These are phyloP conservation scores for Anisodus acutangulus DNA, from an alignment of 257 asterid genomes.

Conservation along the genomic window DNA sequence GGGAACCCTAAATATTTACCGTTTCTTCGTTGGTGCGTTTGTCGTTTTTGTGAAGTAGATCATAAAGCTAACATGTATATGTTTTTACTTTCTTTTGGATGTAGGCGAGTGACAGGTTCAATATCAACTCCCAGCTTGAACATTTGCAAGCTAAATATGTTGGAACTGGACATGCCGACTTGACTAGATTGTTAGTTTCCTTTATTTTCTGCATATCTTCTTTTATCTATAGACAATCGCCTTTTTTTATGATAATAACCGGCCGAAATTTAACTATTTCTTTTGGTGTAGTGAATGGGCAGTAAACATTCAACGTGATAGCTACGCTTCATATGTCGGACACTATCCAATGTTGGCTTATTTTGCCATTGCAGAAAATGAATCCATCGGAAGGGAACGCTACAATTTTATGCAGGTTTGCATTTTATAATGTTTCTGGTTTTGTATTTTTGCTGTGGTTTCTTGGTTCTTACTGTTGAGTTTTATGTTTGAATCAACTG, in stretches of 20 bases:
- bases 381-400: slow-evolving; percentile 97
- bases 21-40: too few relatives aligned
- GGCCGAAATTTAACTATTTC: too few relatives aligned
- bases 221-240: too few relatives aligned
- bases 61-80: too few relatives aligned
- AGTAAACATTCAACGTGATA: slow-evolving; percentile 93
- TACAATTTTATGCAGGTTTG: slow-evolving; percentile 96
- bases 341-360: slow-evolving; percentile 87
- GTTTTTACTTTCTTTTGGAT: too few relatives aligned
- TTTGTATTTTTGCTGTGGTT: background rate
- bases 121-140: slow-evolving; percentile 97
- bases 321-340: slow-evolving; percentile 88
- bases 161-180: slow-evolving; percentile 96
- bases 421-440: background rate
- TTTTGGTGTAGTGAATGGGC: slow-evolving; percentile 86
- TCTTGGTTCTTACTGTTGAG: background rate
- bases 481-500: too few relatives aligned
- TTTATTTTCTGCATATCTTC: too few relatives aligned
- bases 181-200: slow-evolving; percentile 59
- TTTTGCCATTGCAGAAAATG: slow-evolving; percentile 93
- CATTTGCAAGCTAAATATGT: slow-evolving; percentile 95
- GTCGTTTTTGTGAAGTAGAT: too few relatives aligned
- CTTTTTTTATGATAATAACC: too few relatives aligned
- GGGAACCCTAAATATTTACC: too few relatives aligned
- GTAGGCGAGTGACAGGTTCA: slow-evolving; percentile 95